Evolutionary conservation across 768 basidiomycete genomes (phyloP).

Genomic region (Suillus bovinus): DNA sequence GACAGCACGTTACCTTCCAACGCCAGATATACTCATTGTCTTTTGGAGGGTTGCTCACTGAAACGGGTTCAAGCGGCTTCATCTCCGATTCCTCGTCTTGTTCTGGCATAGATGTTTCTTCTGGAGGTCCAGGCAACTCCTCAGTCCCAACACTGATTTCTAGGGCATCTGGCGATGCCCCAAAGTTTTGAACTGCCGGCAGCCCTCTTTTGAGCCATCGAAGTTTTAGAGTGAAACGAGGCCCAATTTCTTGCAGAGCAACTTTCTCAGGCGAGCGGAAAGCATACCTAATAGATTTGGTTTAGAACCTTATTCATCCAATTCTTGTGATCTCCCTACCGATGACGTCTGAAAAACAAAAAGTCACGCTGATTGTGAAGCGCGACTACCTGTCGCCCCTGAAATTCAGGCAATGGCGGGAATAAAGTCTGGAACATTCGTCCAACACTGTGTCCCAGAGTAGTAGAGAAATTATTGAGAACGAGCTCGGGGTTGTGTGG

Average conservation of each 20-base stretch:
- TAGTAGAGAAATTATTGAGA: constrained; percentile 91
- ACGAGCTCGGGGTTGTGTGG: constrained; percentile 95
- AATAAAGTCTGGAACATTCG: constrained; percentile 96
- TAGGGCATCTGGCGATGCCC: constrained; percentile 58
- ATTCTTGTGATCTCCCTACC: constrained; percentile 46
- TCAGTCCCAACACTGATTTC: constrained; percentile 49
- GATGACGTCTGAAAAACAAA: constrained; percentile 93
- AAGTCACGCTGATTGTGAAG: constrained; percentile 98
- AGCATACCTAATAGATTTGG: constrained; percentile 62
- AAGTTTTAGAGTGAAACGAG: constrained; percentile 93
- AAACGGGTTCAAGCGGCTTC: constrained; percentile 11
- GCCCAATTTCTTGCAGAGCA: constrained; percentile 95
- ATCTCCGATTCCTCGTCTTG: constrained; percentile 20
- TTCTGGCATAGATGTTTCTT: constrained; percentile 18
- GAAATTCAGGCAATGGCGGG: constrained; percentile 92
- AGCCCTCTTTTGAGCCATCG: constrained; percentile 86
- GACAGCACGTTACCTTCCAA: constrained; percentile 71
- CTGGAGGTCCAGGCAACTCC: constrained; percentile 23
- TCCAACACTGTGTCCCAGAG: constrained; percentile 90
- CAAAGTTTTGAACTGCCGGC: constrained; percentile 74
- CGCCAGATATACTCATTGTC: constrained; percentile 84
- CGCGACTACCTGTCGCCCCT: constrained; percentile 95
- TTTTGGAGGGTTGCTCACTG: constrained; percentile 51
- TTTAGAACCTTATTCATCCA: constrained; percentile 12
- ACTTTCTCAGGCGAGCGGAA: constrained; percentile 92